Percentiles rank a stretch among this genome's conserved stretches.
Conservation (phyloP, 805 yeast species). For the Kodamaea fukazawae region DNA sequence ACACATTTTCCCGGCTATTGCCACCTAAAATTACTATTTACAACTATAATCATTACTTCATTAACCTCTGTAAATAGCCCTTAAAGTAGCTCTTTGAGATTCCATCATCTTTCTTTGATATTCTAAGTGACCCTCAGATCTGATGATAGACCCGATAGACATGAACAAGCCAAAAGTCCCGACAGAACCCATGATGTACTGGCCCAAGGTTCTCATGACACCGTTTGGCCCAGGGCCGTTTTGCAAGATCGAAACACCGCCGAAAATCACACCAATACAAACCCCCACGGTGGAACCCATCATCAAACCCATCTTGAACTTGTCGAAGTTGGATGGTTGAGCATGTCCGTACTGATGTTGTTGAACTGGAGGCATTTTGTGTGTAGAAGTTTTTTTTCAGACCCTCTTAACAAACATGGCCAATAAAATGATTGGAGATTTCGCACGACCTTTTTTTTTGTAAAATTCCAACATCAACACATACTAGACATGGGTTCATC, state of each 20-base stretch:
- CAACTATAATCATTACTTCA: background rate
- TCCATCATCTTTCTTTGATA: conserved; percentile 27
- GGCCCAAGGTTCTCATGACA: conserved; percentile 92
- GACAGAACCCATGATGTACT: conserved; percentile 93
- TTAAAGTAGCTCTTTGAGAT: conserved; percentile 27
- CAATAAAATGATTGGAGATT: conserved; percentile 5
- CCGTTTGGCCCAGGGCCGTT: conserved; percentile 99
- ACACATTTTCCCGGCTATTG: background rate
- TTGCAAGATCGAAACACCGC: conserved; percentile 85
- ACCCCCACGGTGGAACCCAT: conserved; percentile 95
- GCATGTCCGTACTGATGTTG: conserved; percentile 54
- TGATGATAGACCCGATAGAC: conserved; percentile 91
- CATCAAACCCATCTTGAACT: conserved; percentile 96
- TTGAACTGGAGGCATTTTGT: conserved; percentile 61
- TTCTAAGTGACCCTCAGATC: conserved; percentile 55
- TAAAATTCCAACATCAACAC: conserved; percentile 6
- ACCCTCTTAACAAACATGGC: conserved; percentile 7
- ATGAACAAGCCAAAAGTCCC: conserved; percentile 95
- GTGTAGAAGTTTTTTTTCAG: conserved; percentile 1
- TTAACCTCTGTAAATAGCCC: conserved; percentile 24
- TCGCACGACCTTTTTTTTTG: conserved; percentile 4
- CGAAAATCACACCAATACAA: conserved; percentile 91
- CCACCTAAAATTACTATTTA: background rate
- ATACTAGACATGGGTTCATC: conserved; percentile 50
- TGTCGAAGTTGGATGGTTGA: conserved; percentile 86